Evolutionary conservation across 495 filamentous ascomycete species (phyloP).

Genomic region (Staphylotrichum longicolle): DNA sequence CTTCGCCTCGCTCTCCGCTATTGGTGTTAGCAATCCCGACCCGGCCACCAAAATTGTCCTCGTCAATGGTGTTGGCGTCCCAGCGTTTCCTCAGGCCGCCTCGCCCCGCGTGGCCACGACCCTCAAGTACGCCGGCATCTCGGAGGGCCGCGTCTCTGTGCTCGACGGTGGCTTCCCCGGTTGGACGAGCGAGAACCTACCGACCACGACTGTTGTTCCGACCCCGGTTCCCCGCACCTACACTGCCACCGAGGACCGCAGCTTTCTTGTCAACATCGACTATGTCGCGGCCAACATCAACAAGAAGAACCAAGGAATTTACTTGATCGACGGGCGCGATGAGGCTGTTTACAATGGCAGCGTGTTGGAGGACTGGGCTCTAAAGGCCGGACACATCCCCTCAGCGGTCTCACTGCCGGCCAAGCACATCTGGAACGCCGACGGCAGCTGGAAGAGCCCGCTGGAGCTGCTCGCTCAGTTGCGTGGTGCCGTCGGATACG

Average conservation of each 20-base stretch:
- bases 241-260: slow-evolving; percentile 22
- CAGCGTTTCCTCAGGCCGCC: slow-evolving; percentile 28
- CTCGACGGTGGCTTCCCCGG: slow-evolving; percentile 29
- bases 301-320: slow-evolving; percentile 23
- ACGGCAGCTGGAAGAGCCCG: slow-evolving; percentile 30
- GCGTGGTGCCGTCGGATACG: slow-evolving; percentile 19
- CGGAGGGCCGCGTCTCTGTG: slow-evolving; percentile 26
- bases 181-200: slow-evolving; percentile 20
- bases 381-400: slow-evolving; percentile 28
- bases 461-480: slow-evolving; percentile 24
- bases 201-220: slow-evolving; percentile 22
- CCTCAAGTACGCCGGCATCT: slow-evolving; percentile 28
- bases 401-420: slow-evolving; percentile 25
- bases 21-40: slow-evolving; percentile 23
- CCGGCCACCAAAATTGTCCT: slow-evolving; percentile 29
- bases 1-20: slow-evolving; percentile 20
- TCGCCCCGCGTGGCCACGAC: slow-evolving; percentile 29
- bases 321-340: slow-evolving; percentile 25
- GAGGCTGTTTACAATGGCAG: slow-evolving; percentile 25
- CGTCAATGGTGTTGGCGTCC: slow-evolving; percentile 27
- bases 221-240: slow-evolving; percentile 12
- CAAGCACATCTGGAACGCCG: slow-evolving; percentile 25
- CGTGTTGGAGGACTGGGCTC: slow-evolving; percentile 26
- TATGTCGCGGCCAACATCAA: slow-evolving; percentile 26
- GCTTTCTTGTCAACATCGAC: slow-evolving; percentile 25